Percentiles rank a stretch among this genome's conserved stretches.
phyloP scores from a whole-genome alignment of 805 yeast genomes.

The Starmera dryadoides region DNA sequence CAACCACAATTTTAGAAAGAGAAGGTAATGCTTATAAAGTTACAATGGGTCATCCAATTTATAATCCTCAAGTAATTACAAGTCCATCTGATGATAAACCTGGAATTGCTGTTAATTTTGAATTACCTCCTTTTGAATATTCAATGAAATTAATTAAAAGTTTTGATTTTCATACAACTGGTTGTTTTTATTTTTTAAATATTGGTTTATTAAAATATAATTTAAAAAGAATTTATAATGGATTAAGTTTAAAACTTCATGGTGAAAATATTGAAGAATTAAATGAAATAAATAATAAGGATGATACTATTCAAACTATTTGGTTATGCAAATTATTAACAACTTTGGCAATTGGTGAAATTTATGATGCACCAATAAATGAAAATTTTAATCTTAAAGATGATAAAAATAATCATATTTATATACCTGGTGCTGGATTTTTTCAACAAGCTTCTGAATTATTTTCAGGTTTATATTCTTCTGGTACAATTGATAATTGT shows the following conservation, averaged over 20 bases:
- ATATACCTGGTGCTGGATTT: constrained; percentile 71
- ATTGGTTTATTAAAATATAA: constrained; percentile 71
- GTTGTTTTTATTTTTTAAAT: constrained; percentile 78
- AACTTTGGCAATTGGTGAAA: constrained; percentile 78
- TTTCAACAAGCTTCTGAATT: constrained; percentile 72
- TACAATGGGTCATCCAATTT: constrained; percentile 58
- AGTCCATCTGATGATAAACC: constrained; percentile 61
- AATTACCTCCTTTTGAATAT: constrained; percentile 68
- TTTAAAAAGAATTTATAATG: constrained; percentile 53
- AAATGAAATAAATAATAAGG: constrained; percentile 17
- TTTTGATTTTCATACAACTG: constrained; percentile 72
- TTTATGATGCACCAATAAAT: constrained; percentile 72
- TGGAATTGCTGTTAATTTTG: constrained; percentile 60
- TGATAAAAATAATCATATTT: constrained; percentile 7
- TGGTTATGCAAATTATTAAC: constrained; percentile 73
- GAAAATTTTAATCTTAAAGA: constrained; percentile 42
- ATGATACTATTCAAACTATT: constrained; percentile 62
- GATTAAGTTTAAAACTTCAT: constrained; percentile 21
- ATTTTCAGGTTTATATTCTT: constrained; percentile 67
- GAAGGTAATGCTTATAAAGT: constrained; percentile 74
- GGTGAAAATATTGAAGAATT: neutral
- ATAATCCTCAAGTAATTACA: no score
- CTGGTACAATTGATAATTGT: constrained; percentile 70
- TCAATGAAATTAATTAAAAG: constrained; percentile 71
- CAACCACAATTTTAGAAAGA: constrained; percentile 41